These are phyloP conservation scores for Psilocybe tampanensis DNA, from an alignment of 768 basidiomycete species.

Conservation along the genomic window DNA sequence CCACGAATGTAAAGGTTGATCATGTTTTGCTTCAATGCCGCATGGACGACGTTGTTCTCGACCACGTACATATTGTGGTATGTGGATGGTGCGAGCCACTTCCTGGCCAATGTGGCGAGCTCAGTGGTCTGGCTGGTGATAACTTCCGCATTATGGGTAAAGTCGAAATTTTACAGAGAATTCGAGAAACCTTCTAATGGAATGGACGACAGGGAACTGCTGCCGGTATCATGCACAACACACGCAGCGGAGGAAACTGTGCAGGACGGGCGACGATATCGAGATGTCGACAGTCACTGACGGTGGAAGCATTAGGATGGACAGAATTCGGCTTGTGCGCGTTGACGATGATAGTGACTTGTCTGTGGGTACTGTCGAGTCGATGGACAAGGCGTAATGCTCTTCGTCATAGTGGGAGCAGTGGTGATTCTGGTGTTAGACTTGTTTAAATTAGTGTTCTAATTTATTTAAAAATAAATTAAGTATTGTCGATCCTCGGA, in stretches of 20 bases:
- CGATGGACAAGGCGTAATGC: conserved; percentile 20
- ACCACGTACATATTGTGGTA: conserved; percentile 74
- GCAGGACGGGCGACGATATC: conserved; percentile 53
- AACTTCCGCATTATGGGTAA: conserved; percentile 69
- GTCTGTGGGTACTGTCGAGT: conserved; percentile 38
- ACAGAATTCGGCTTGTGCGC: conserved; percentile 67
- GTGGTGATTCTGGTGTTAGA: conserved; percentile 20
- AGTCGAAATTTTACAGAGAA: background rate
- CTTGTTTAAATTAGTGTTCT: conserved; percentile 17
- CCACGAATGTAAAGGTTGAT: conserved; percentile 38
- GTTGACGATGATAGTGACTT: conserved; percentile 56
- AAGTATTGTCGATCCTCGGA: no score
- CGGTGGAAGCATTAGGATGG: conserved; percentile 78
- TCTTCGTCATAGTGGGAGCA: conserved; percentile 26
- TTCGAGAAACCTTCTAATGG: background rate
- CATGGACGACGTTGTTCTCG: conserved; percentile 77
- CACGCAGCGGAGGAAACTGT: conserved; percentile 64
- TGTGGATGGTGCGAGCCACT: conserved; percentile 61
- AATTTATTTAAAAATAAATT: background rate
- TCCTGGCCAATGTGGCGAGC: conserved; percentile 77
- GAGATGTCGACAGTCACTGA: conserved; percentile 71
- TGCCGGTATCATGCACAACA: conserved; percentile 66
- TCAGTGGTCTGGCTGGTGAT: conserved; percentile 74
- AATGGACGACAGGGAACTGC: conserved; percentile 55
- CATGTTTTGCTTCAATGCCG: conserved; percentile 62